Evolutionary conservation across 2,329 filamentous ascomycete genomes (phyloP).

Genomic region (Colletotrichum orbiculare): DNA sequence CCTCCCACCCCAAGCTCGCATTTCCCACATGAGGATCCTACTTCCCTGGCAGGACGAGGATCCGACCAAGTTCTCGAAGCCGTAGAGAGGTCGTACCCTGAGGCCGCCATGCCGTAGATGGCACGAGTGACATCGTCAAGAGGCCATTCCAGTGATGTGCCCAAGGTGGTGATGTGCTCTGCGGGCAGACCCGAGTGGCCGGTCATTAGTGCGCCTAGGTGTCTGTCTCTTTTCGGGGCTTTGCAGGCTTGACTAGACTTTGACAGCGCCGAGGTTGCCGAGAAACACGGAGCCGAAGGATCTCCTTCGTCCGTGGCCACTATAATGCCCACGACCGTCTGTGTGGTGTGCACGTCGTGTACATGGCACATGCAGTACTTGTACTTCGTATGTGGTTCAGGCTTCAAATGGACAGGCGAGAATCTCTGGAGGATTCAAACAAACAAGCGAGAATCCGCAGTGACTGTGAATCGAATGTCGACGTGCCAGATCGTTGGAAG

Average conservation of each 20-base stretch:
- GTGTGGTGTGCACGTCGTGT: too few species aligned
- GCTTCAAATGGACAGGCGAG: too few species aligned
- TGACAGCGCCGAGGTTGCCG: not conserved
- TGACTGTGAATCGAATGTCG: too few species aligned
- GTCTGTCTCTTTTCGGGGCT: not conserved
- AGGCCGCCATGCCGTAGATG: slow-evolving; percentile 11
- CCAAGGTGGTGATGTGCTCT: slow-evolving; percentile 1
- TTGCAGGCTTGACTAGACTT: not conserved
- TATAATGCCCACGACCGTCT: too few species aligned
- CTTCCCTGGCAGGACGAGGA: slow-evolving; percentile 19
- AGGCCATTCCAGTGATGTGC: too few species aligned
- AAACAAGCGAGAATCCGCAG: too few species aligned
- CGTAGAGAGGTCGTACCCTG: not conserved
- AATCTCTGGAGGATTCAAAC: too few species aligned
- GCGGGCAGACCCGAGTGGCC: slow-evolving; percentile 4
- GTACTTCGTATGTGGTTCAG: too few species aligned
- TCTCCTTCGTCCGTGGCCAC: too few species aligned
- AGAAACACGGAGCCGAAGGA: slow-evolving; percentile 11
- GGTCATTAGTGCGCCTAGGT: not conserved
- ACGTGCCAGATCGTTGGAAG: too few species aligned
- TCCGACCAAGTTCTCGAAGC: slow-evolving; percentile 17
- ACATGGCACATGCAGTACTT: too few species aligned
- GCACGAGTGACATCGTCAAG: slow-evolving; percentile 8
- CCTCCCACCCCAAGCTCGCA: not conserved
- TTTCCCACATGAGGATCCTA: not conserved